Base-by-base conservation (phyloP, 148 eudicot species). In the Silene latifolia region DNA sequence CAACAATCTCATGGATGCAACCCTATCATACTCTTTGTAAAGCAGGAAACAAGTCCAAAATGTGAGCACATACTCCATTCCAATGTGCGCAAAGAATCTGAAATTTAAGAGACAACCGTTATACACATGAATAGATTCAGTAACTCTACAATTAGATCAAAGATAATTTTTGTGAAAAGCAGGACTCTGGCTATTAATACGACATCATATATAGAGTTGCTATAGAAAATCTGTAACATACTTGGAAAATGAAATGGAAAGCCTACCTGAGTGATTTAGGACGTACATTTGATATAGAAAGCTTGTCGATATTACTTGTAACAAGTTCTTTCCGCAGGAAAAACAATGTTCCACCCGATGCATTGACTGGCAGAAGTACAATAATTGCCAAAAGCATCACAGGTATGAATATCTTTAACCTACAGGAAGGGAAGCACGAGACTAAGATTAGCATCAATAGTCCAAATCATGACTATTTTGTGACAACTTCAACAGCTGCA, bases 1-100 rank as follows among this genome's bases (percentile, higher is more conserved):
- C 13, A 64, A 80, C 63, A 90, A 77, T 76, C 97, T 87, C 98
- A 95, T 90, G 47, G 92, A 78, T 42, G 96, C 88, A 69, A 95
- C 86, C 65, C 74, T 82, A 77, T 76, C 92, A 80, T 92, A 92
- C 81, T 95, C 98, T 86, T 84, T 86, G 87, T 88, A 95, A 61
- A 95, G 99, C 90, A 90, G 80, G 84, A 82, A 92, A 85, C 97
- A 92, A 63, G 91, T 86, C 99, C 99, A 95, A 80, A 95, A 89
- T 21, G 99, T 90, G 85, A 95, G 88, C 85, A 92, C 73, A 72
- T 92, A 92, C 83, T 89, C 86, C 90, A 89, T 80, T 76, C 83
- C 79, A 78, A 95, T 89, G 81, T 95, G 99, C 61, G 79, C 84
- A 72, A 92, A 95, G 76, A 95, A 95, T 90, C 98, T 95, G 88